A percentile compares a stretch with the other conserved stretches of the same genome.
Conservation (phyloP, 1,284 basidiomycete genomes). For the Puccinia novopanici region DNA sequence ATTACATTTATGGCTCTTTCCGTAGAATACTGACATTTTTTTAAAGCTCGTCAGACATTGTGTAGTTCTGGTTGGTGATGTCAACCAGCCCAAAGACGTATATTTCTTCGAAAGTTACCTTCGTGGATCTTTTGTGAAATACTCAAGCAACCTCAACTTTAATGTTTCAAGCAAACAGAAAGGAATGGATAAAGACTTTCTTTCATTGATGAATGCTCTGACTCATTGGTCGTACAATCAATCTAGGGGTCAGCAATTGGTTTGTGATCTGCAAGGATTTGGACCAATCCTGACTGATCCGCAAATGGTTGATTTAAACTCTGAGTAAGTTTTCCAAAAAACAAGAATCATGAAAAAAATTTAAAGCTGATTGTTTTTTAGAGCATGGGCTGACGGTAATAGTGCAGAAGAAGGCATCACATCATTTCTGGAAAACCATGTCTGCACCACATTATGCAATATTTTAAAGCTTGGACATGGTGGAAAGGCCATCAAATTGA, state of each 20-base stretch:
- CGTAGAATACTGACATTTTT: neutral
- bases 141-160: neutral
- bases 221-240: slow-evolving; percentile 9
- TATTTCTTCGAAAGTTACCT: neutral
- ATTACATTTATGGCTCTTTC: neutral
- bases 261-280: slow-evolving; percentile 13
- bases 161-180: neutral
- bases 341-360: neutral
- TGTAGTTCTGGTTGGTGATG: neutral
- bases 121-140: neutral
- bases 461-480: neutral
- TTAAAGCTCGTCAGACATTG: slow-evolving; percentile 4
- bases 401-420: neutral
- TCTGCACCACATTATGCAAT: neutral
- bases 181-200: neutral
- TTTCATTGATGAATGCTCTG: neutral
- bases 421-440: neutral
- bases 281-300: neutral
- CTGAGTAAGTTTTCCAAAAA: neutral
- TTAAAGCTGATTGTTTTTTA: neutral
- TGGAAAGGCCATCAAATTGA: neutral
- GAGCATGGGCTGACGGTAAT: neutral
- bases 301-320: slow-evolving; percentile 1
- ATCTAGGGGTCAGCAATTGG: neutral
- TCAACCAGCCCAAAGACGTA: neutral